Evolutionary conservation across 2,329 filamentous ascomycete species (phyloP).

Genomic region (Pseudohalonectria lignicola): DNA sequence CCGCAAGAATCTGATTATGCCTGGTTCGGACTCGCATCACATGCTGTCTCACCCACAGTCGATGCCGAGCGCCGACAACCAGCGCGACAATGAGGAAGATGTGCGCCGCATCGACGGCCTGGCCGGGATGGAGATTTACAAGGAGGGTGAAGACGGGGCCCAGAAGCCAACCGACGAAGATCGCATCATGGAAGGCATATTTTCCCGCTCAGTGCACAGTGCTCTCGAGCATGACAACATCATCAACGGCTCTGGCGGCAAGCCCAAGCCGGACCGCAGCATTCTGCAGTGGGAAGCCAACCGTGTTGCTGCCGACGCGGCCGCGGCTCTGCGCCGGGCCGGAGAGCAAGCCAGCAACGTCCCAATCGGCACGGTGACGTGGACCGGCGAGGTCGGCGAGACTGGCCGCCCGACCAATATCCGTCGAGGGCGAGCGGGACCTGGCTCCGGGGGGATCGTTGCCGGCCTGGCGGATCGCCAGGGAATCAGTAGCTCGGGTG

Average conservation of each 20-base stretch:
- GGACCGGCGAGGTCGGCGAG: slow-evolving; percentile 78
- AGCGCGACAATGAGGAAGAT: slow-evolving; percentile 16
- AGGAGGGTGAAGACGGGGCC: slow-evolving; percentile 28
- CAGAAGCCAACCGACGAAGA: slow-evolving; percentile 48
- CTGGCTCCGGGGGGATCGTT: slow-evolving; percentile 43
- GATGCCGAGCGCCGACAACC: slow-evolving; percentile 5
- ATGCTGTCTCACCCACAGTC: slow-evolving; percentile 2
- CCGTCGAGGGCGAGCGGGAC: slow-evolving; percentile 32
- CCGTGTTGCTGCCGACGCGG: slow-evolving; percentile 66
- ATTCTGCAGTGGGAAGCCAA: slow-evolving; percentile 77
- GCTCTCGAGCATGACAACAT: slow-evolving; percentile 90
- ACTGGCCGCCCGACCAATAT: slow-evolving; percentile 53
- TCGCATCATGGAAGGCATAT: slow-evolving; percentile 80
- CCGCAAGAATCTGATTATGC: not conserved
- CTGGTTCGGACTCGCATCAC: slow-evolving; percentile 2
- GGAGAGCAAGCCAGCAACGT: slow-evolving; percentile 61
- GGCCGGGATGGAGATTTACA: slow-evolving; percentile 53
- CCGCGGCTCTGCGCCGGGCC: slow-evolving; percentile 62
- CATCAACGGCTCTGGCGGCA: slow-evolving; percentile 65
- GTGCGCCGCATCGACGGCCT: slow-evolving; percentile 35
- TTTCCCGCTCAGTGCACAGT: slow-evolving; percentile 79
- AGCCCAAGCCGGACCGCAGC: slow-evolving; percentile 61
- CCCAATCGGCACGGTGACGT: slow-evolving; percentile 79
- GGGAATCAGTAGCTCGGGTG: slow-evolving; percentile 25
- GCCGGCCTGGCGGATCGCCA: slow-evolving; percentile 48